Conservation (phyloP, 23 red algal species). For the Gracilariopsis chorda region DNA sequence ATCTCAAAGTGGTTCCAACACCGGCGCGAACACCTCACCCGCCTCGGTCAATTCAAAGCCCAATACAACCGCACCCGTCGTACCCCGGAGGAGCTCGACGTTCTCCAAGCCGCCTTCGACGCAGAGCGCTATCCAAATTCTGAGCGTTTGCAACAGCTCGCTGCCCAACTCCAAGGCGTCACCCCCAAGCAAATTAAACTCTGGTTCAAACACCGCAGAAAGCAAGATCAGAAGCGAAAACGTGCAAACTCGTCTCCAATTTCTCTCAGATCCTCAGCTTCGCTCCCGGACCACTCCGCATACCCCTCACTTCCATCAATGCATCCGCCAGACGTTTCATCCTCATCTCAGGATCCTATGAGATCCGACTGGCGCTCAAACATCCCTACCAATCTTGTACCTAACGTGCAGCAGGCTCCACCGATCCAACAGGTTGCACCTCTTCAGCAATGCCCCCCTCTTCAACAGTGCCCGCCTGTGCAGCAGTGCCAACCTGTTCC, state of each 20-base stretch:
- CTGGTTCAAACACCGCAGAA: constrained; percentile 78
- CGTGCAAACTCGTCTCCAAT: background rate
- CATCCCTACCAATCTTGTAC: background rate
- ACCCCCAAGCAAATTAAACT: constrained; percentile 72
- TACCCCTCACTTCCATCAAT: background rate
- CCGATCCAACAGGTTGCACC: background rate
- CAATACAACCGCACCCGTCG: constrained; percentile 55
- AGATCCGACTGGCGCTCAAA: constrained; percentile 5
- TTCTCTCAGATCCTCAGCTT: background rate
- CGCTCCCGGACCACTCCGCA: background rate
- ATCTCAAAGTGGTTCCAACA: constrained; percentile 85
- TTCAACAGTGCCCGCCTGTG: no score
- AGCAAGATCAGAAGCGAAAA: constrained; percentile 58
- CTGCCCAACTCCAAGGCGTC: constrained; percentile 43
- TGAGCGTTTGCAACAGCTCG: constrained; percentile 41
- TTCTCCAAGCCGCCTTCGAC: constrained; percentile 55
- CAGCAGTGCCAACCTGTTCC: constrained; percentile 3
- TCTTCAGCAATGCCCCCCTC: no score
- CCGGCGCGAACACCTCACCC: constrained; percentile 52
- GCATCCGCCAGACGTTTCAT: background rate
- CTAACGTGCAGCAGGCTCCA: background rate
- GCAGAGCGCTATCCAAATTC: constrained; percentile 60
- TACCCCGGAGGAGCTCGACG: constrained; percentile 56
- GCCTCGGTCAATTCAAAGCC: constrained; percentile 55
- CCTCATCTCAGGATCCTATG: background rate